phyloP scores from a whole-genome alignment of 495 filamentous ascomycete species.

The Melanomma pulvis-pyrius region DNA sequence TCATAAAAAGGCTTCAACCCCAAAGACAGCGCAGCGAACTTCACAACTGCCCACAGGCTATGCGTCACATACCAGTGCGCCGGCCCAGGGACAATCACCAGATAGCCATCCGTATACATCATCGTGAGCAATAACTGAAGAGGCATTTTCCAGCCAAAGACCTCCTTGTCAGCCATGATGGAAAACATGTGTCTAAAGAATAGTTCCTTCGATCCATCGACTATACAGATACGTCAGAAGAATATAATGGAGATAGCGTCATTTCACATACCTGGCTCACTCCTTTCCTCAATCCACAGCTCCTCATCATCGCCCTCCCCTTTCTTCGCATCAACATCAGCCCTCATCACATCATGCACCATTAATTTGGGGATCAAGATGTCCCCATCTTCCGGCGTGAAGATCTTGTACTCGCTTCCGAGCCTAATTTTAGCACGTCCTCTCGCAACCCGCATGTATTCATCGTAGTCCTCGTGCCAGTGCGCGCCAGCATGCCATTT shows the following conservation, averaged over 20 bases:
- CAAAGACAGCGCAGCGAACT: not conserved
- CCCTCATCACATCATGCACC: not conserved
- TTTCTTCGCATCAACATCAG: not conserved
- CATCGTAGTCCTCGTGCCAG: constrained; percentile 20
- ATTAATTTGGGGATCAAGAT: not conserved
- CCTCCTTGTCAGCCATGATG: not conserved
- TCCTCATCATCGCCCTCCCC: constrained; percentile 1
- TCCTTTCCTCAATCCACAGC: constrained; percentile 2
- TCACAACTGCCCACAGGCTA: not conserved
- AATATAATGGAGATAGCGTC: not conserved
- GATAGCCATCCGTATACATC: constrained; percentile 3
- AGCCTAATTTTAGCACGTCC: constrained; percentile 8
- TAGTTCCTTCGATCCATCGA: constrained; percentile 12
- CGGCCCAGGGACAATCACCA: not conserved
- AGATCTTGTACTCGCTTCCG: not conserved
- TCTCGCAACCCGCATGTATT: constrained; percentile 5
- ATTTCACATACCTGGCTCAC: not conserved
- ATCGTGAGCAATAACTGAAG: constrained; percentile 1
- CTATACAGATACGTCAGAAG: not conserved
- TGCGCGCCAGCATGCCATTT: constrained; percentile 11
- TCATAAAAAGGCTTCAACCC: constrained; percentile 13
- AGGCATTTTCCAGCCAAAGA: constrained; percentile 5
- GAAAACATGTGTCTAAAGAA: constrained; percentile 8
- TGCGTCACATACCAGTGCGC: constrained; percentile 4
- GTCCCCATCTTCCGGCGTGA: constrained; percentile 9